phyloP scores from a whole-genome alignment of 768 basidiomycete species.

The Mrakia gelida region DNA sequence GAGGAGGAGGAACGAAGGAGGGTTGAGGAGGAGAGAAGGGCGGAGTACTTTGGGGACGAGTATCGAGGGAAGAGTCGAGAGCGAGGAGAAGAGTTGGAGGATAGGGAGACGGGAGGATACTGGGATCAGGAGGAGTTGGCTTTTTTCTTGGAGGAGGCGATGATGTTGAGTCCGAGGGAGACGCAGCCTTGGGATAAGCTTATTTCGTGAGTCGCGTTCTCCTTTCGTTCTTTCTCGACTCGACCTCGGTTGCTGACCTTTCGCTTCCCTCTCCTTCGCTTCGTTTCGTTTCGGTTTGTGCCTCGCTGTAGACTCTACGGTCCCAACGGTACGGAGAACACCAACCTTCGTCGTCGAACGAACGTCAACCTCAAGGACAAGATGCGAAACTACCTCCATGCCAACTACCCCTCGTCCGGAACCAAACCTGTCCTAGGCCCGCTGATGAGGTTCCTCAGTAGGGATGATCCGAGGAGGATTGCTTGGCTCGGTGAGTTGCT shows the following conservation, averaged over 20 bases:
- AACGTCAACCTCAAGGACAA: constrained; percentile 3
- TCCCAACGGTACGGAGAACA: not conserved
- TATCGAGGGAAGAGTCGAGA: not conserved
- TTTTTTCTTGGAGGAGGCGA: not conserved
- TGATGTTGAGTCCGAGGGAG: not conserved
- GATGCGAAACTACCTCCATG: not conserved
- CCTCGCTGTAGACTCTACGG: not conserved
- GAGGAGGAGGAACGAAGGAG: not conserved
- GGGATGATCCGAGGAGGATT: not conserved
- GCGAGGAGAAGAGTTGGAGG: not conserved
- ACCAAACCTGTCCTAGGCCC: not conserved
- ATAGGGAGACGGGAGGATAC: not conserved
- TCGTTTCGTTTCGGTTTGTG: not conserved
- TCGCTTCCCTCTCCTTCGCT: not conserved
- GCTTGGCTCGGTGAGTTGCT: not conserved
- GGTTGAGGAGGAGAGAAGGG: not conserved
- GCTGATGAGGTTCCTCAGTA: not conserved
- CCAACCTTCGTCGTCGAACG: not conserved
- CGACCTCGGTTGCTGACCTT: not conserved
- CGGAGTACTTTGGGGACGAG: too few species aligned
- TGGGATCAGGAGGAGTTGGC: not conserved
- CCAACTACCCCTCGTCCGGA: not conserved
- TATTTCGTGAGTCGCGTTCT: not conserved
- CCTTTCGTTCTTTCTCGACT: not conserved
- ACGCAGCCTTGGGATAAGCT: not conserved